These are phyloP conservation scores for Corymbia citriodora DNA, from an alignment of 441 rosid species.

Conservation along the genomic window DNA sequence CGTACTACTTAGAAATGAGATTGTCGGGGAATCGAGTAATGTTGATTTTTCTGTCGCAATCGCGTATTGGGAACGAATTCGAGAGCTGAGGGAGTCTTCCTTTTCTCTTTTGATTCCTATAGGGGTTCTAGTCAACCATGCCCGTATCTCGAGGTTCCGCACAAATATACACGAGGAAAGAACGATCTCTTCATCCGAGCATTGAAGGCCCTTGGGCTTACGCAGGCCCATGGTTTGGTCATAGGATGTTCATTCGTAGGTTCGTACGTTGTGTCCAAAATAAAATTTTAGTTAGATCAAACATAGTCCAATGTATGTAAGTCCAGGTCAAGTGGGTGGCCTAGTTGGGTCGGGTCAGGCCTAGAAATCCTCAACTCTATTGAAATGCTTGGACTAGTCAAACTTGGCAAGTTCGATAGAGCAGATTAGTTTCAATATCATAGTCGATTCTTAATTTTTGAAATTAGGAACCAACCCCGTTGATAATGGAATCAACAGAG, in stretches of 20 bases:
- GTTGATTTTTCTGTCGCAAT: not conserved
- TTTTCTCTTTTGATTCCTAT: not conserved
- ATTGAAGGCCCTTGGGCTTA: not conserved
- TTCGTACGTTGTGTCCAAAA: not conserved
- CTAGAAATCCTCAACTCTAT: not conserved
- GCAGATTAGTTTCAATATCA: not conserved
- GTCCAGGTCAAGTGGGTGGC: not conserved
- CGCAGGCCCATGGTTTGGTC: not conserved
- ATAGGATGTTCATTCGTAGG: not conserved
- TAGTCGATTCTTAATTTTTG: not conserved
- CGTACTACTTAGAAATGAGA: not conserved
- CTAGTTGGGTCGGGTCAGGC: not conserved
- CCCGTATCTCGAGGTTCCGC: not conserved
- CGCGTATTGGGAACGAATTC: not conserved
- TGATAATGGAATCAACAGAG: rapidly evolving
- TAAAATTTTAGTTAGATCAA: not conserved
- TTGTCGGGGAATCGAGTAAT: not conserved
- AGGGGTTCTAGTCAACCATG: not conserved
- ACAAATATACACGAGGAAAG: not conserved
- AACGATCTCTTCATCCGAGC: not conserved
- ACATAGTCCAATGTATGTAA: not conserved
- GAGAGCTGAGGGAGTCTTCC: not conserved
- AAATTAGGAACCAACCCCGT: not conserved
- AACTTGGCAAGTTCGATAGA: not conserved
- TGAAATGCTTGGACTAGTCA: not conserved